Base-by-base conservation (phyloP, 2,329 filamentous ascomycete species). In the Juglanconis oblonga region DNA sequence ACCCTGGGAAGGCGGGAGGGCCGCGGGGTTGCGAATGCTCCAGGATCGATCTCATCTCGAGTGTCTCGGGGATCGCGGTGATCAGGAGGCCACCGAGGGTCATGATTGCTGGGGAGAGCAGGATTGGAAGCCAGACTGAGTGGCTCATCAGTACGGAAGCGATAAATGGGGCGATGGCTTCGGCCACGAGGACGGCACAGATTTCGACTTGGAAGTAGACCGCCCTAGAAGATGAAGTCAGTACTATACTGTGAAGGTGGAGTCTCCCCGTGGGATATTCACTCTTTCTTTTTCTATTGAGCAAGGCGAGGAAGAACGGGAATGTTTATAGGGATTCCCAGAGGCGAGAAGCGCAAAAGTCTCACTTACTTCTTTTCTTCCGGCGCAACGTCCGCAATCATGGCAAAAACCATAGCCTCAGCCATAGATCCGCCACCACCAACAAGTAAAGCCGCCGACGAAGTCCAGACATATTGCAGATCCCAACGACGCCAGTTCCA, bases 61-160 rank as follows among this genome's bases (percentile, higher is more conserved):
- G 42, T 13, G 57, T 62, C 59, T 62, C 58, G 0, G 58, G 61
- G 24, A 65, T 49, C 7, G 62, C 45, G 4, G 7, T 29, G 17
- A 57, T 49, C 1, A 58, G 11, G 1, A 57, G 42, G 3, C 47
- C 53, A 4, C 61, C 57, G 38, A 54, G 13, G 8, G 55, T 7
- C 38, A 57, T 52, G 32, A 62, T 32, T 0, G 40, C 47, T 4
- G 61, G 63, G 24, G 61, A 62, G 7, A 58, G 35, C 29, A 65
- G 8, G 33, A 64, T 44, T 7, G 63, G 62, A 13, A 48, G 5
- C 56, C 59, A 60, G 35, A 63, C 13, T 1, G 42, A 52, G n/a
- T 51, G 32, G 7, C n/a, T 17, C 62, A 65, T 64, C 61, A 64
- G 33, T 10, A 36, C 53, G 1, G 40, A 55, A n/a, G 58, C 56